Evolutionary conservation across 768 basidiomycete species (phyloP), one percentile per base, ranked within the genome.

Genomic region (Xanthoconium purpureum): DNA sequence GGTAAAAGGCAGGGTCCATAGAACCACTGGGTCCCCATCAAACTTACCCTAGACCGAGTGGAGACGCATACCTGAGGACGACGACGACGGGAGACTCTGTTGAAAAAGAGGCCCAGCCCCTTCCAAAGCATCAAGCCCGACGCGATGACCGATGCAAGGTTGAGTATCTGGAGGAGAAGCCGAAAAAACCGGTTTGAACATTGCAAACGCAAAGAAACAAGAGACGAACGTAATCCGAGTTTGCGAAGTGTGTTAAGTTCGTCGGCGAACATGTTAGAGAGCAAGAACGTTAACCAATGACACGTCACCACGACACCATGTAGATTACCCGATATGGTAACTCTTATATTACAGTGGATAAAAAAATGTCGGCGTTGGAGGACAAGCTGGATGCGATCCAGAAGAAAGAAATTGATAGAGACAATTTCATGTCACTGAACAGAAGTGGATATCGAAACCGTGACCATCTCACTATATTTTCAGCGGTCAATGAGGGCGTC

Each of bases 111-210:
- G 28, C 92, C 89, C 47, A 98, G 77, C 9, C 89, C 94, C 72
- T 98, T 98, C 94, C 94, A 99, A 59, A 98, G 90, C 94, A 97
- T 97, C 47, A 99, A 78, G 3, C 95, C 94, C 3, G 92, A 91
- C 7, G 92, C 85, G 52, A 97, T 83, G 54, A 97, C 92, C 1
- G 89, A 87, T 3, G 91, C 86, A 74, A 97, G 94, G 72, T 95
- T 96, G 64, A 98, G 84, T 49, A 87, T 72, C 77, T 98, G 96
- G 18, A 94, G 82, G 17, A 97, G 82, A 44, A 91, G 79, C 94
- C 95, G 61, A n/a, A 29, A 51, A 7, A 20, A n/a, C 39, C 18
- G 8, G 3, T 51, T 20, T 20, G 46, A 5, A 29, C 11, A 6
- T 15, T 59, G 51, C 0, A 36, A n/a, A 4, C 46, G 7, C 45